These are phyloP conservation scores for Calycina herbarum DNA, from an alignment of 2,329 filamentous ascomycete genomes.

Conservation along the genomic window DNA sequence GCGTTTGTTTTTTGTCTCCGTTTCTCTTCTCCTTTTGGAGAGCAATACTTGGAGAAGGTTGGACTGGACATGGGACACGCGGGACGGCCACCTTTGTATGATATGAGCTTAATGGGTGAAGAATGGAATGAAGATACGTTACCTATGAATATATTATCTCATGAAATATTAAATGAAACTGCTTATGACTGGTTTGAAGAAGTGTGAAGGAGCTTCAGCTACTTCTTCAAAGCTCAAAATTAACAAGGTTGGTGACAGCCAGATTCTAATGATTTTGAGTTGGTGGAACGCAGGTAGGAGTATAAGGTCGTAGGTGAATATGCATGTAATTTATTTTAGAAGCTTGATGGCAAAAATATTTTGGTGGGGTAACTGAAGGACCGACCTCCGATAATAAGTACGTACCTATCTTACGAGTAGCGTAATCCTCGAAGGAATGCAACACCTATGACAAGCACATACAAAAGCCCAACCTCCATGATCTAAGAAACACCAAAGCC, in stretches of 20 bases:
- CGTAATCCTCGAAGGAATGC: not conserved
- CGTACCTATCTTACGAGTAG: not conserved
- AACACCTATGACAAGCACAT: not conserved
- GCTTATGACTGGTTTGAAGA: not conserved
- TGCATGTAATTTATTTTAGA: not conserved
- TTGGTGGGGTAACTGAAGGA: not conserved
- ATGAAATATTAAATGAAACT: not conserved
- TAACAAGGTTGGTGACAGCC: not conserved
- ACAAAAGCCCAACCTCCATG: not conserved
- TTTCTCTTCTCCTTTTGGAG: not conserved
- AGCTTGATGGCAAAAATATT: not conserved
- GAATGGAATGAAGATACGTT: not conserved
- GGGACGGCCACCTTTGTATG: not conserved
- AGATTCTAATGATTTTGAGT: too few relatives aligned
- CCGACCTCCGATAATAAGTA: not conserved
- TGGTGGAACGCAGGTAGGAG: too few relatives aligned
- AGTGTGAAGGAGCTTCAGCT: not conserved
- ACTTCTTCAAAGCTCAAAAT: not conserved
- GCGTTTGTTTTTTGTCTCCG: not conserved
- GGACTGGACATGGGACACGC: not conserved
- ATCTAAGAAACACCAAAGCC: not conserved
- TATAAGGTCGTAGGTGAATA: too few relatives aligned
- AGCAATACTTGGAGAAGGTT: not conserved
- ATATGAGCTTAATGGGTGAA: constrained; percentile 6
- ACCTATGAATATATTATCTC: not conserved